Evolutionary conservation across 352 stramenopile genomes (phyloP), one percentile per base, ranked within the genome.

Genomic region (Globisporangium nodosum): DNA sequence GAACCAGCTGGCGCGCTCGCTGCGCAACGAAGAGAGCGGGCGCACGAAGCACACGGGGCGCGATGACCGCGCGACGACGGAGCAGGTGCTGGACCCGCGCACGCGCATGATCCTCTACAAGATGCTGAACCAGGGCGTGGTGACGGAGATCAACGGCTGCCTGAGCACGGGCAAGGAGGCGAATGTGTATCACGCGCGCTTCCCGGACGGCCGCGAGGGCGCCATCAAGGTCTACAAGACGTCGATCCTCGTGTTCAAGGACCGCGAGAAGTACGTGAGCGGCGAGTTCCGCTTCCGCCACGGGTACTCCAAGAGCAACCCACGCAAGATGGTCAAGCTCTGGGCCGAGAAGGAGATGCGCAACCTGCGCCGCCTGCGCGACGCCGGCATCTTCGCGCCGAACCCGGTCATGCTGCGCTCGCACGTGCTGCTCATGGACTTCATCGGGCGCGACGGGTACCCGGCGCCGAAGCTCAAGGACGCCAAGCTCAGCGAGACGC

Each of bases 311-410:
- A 90, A 92, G 71, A 85, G 76, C 56, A 99, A 99, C 76, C 97
- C 97, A 12, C 90, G 97, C 46, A 99, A 99, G 76, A 99, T 99
- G 97, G 97, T 99, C 61, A 98, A 99, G 71, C 81, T 99, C 21
- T 99, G 97, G 97, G 97, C 97, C 5, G 97, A 99, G 76, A 99
- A 99, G 73, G 97, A 99, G 78, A 97, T 99, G 84, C 84, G 97
- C 48, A 99, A 99, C 67, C 90, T 99, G 54, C 88, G 92, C 20
- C 83, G 97, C 0, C 86, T 99, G 27, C 73, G 83, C 39, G 79
- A 89, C 20, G 88, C 94, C 2, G 92, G 88, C 39, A 97, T 99
- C 53, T 80, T 78, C 20, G 97, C 82, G 50, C 97, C 97, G 0
- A 62, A 76, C 39, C 96, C 96, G 5, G 87, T 98, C 58, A 74